Conservation (phyloP, 139 green algal species). For the Tetraselmis chui region DNA sequence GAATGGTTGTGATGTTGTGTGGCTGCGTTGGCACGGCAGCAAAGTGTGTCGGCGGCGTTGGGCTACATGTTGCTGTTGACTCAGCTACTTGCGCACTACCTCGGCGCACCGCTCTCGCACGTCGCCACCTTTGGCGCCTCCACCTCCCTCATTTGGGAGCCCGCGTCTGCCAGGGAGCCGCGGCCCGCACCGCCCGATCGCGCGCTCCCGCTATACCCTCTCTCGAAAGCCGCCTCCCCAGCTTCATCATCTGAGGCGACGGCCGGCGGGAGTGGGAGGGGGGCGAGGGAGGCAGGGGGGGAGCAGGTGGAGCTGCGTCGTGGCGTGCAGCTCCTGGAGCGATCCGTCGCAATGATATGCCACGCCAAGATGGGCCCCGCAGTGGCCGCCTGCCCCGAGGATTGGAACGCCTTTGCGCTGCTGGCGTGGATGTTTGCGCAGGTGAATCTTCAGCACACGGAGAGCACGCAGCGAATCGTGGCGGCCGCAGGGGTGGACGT, state of each 20-base stretch:
- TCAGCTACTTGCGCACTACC: slow-evolving; percentile 45
- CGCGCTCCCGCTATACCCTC: slow-evolving; percentile 45
- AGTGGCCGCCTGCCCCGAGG: neutral
- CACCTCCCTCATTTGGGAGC: slow-evolving; percentile 53
- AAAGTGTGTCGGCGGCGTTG: slow-evolving; percentile 24
- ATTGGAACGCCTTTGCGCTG: neutral
- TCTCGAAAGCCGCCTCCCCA: neutral
- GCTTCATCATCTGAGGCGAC: neutral
- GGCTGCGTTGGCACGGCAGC: no score
- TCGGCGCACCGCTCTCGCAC: slow-evolving; percentile 54
- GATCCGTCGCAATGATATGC: neutral
- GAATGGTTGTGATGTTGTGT: no score
- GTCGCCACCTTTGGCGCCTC: slow-evolving; percentile 42
- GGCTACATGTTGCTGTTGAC: slow-evolving; percentile 58
- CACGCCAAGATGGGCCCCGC: neutral
- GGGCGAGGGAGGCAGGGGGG: neutral
- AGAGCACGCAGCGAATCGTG: neutral
- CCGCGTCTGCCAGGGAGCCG: slow-evolving; percentile 45
- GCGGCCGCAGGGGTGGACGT: neutral
- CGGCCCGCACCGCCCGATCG: slow-evolving; percentile 19
- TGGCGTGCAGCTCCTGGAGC: neutral
- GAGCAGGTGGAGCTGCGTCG: neutral
- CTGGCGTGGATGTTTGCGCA: neutral
- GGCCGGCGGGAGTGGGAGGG: neutral
- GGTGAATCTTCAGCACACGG: neutral